Conservation (phyloP, 768 basidiomycete genomes). For the Russula olivacea region DNA sequence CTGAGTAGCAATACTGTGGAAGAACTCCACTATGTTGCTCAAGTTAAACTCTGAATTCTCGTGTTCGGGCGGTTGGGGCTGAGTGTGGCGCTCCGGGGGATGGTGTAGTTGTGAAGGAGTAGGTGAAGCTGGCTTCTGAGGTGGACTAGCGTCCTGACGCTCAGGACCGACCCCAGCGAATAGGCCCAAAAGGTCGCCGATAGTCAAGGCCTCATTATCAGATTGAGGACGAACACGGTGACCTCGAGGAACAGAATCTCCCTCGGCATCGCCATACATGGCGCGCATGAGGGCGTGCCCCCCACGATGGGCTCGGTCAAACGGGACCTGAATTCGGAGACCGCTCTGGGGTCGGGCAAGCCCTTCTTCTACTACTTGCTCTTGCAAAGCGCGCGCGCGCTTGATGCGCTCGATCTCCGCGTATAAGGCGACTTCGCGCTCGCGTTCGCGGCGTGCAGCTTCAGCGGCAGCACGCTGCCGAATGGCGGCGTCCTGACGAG, state of each 20-base stretch:
- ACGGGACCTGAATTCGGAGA: not conserved
- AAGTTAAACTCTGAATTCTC: not conserved
- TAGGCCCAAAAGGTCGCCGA: not conserved
- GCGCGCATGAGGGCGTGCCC: not conserved
- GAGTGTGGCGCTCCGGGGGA: not conserved
- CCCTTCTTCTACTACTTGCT: not conserved
- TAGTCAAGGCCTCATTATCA: not conserved
- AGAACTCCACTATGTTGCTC: not conserved
- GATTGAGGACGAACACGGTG: too few species aligned
- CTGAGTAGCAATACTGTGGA: not conserved
- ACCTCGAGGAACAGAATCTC: not conserved
- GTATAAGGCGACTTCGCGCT: slow-evolving; percentile 1
- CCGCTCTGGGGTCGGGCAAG: not conserved
- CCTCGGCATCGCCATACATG: not conserved
- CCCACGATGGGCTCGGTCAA: not conserved
- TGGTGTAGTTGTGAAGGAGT: not conserved
- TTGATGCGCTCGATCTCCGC: slow-evolving; percentile 4
- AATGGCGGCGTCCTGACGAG: not conserved
- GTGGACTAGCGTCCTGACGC: not conserved
- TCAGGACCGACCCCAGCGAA: not conserved
- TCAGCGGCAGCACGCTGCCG: slow-evolving; percentile 8
- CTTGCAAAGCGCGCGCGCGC: not conserved
- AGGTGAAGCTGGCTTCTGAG: not conserved
- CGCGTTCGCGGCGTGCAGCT: not conserved
- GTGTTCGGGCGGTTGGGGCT: not conserved